phyloP scores from a whole-genome alignment of 1,284 basidiomycete genomes.

The Porphyrellus sp. region DNA sequence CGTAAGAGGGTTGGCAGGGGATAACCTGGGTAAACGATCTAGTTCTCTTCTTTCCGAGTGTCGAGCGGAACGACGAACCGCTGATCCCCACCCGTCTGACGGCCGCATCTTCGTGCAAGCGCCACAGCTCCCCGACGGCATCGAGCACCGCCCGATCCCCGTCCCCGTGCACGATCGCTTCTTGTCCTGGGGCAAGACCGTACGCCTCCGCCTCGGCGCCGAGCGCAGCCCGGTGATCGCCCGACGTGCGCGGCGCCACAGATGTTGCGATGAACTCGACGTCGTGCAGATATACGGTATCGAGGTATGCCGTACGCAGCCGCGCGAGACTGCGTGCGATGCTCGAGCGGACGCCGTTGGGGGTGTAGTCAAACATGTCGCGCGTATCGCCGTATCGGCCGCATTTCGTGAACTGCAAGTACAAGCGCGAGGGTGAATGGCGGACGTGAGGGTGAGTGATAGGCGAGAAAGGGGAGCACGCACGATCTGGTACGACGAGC shows the following conservation, averaged over 20 bases:
- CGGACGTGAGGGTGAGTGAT: not conserved
- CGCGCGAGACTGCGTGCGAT: constrained; percentile 72
- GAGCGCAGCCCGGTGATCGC: constrained; percentile 58
- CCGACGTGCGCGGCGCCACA: constrained; percentile 48
- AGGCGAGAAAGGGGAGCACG: constrained; percentile 11
- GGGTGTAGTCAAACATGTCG: constrained; percentile 77
- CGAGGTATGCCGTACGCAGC: constrained; percentile 79
- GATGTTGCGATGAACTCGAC: constrained; percentile 79
- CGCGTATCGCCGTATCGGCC: constrained; percentile 74
- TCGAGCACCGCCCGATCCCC: constrained; percentile 81
- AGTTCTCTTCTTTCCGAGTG: not conserved
- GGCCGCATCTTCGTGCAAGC: constrained; percentile 76
- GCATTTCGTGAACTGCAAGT: constrained; percentile 82
- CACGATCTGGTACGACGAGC: constrained; percentile 77
- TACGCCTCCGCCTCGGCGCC: constrained; percentile 51
- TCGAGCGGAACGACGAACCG: constrained; percentile 44
- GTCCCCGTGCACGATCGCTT: constrained; percentile 60
- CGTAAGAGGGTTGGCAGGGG: constrained; percentile 89
- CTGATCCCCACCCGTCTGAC: constrained; percentile 83
- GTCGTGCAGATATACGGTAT: constrained; percentile 89
- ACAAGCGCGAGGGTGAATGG: not conserved
- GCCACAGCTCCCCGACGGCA: constrained; percentile 70
- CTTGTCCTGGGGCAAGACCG: constrained; percentile 59
- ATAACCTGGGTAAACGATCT: constrained; percentile 51
- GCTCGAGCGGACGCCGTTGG: constrained; percentile 64